Conservation (phyloP, 331 rosid species). For the Malus hybrid region DNA sequence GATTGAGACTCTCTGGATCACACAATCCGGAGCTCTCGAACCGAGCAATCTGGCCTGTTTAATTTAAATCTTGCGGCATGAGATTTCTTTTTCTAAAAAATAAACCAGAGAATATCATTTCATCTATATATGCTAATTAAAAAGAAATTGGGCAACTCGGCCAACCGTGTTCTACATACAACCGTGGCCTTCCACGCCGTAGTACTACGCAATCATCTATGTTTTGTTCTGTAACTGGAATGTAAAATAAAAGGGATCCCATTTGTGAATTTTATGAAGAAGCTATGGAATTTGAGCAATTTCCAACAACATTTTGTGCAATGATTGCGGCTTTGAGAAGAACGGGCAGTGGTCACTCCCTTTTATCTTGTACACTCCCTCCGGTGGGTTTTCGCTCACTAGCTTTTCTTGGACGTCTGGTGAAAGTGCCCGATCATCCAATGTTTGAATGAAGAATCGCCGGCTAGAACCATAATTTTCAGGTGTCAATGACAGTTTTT, state of each 20-base stretch:
- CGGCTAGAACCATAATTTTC: slow-evolving; percentile 59
- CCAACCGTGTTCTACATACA: slow-evolving; percentile 31
- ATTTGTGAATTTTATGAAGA: not conserved
- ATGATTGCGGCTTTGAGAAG: slow-evolving; percentile 88
- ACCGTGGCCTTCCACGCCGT: slow-evolving; percentile 11
- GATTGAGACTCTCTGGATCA: no score
- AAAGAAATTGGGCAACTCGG: slow-evolving; percentile 12
- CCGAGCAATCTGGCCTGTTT: no score
- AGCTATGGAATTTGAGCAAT: slow-evolving; percentile 76
- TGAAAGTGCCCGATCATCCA: slow-evolving; percentile 87
- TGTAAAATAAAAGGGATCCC: not conserved
- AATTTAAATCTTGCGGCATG: no score
- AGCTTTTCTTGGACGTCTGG: slow-evolving; percentile 96
- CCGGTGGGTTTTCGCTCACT: slow-evolving; percentile 92
- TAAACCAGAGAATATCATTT: not conserved
- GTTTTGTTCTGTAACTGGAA: slow-evolving; percentile 8
- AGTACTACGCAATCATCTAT: slow-evolving; percentile 17
- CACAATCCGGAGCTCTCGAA: no score
- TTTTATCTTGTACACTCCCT: slow-evolving; percentile 90
- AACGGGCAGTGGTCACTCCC: slow-evolving; percentile 96
- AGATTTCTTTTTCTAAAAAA: no score
- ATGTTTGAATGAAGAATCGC: slow-evolving; percentile 78
- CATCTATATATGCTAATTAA: not conserved
- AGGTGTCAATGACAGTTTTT: slow-evolving; percentile 63
- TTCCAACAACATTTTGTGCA: slow-evolving; percentile 84